Evolutionary conservation across 306 rosid species (phyloP), one percentile per base, ranked within the genome.

Genomic region (Macrotyloma uniflorum): DNA sequence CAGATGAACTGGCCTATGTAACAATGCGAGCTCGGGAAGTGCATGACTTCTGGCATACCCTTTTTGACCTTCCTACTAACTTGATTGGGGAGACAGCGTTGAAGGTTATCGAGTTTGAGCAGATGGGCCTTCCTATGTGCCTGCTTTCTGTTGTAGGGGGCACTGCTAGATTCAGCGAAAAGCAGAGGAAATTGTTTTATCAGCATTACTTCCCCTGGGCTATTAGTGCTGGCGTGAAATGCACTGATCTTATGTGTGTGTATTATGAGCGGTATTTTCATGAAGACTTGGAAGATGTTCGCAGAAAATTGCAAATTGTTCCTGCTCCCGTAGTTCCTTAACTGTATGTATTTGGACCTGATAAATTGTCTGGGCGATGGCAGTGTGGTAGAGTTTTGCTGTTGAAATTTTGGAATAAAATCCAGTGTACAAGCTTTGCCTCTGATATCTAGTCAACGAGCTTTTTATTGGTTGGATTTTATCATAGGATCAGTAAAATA

Each of bases 21-120:
- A 90, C 93, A 72, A 91, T 86, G 91, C 87, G 97, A 76, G 97
- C 97, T 82, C 96, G 97, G 5, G 97, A 93, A 87, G 96, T 93
- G 76, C 98, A 93, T 57, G 97, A 93, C 86, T 91, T 93, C 81
- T 93, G 98, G 97, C 98, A 93, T 83, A 88, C 96, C 78, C 92
- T 91, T 59, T 93, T 93, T 57, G 87, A 69, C 81, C 97, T 93
- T 79, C 97, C 92, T 10, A 93, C 98, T 22, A 93, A 91, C 86
- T 85, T 93, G 88, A 91, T 93, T 62, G 98, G 98, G 40, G 98
- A 93, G 76, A 90, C 97, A 1, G 92, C 98, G 8, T 86, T 93
- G 67, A 93, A 93, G 80, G 96, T 91, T 30, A 93, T 93, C 0
- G 98, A 93, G 86, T 91, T 93, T 81, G 85, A 88, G 83, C 97